A percentile compares a stretch with the other conserved stretches of the same genome.
phyloP scores from a whole-genome alignment of 768 basidiomycete genomes.

The Rhizopogon salebrosus region DNA sequence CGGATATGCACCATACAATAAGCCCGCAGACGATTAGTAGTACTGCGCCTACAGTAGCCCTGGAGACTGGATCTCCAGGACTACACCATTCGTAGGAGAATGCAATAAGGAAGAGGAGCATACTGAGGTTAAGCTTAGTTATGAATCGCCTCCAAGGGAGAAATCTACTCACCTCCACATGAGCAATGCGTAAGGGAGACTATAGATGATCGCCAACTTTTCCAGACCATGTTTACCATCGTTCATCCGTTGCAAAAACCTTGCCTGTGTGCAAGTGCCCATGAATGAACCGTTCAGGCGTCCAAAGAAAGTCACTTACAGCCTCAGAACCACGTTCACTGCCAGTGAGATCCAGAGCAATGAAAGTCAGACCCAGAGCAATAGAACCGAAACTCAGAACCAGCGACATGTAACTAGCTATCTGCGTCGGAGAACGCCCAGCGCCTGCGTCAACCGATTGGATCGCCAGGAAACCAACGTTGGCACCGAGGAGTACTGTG shows the following conservation, averaged over 20 bases:
- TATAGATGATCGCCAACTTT: slow-evolving; percentile 42
- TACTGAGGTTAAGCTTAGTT: not conserved
- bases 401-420: slow-evolving; percentile 37
- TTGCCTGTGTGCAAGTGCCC: not conserved
- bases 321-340: slow-evolving; percentile 12
- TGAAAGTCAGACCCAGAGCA: slow-evolving; percentile 32
- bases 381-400: slow-evolving; percentile 32
- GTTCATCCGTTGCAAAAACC: slow-evolving; percentile 12
- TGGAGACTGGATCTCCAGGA: slow-evolving; percentile 12
- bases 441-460: slow-evolving; percentile 29
- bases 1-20: slow-evolving; percentile 38
- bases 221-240: slow-evolving; percentile 32
- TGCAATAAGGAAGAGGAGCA: slow-evolving; percentile 11
- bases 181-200: slow-evolving; percentile 45
- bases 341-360: slow-evolving; percentile 32
- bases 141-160: not conserved
- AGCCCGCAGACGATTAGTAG: slow-evolving; percentile 28
- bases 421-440: slow-evolving; percentile 27
- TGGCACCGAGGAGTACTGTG: slow-evolving; percentile 47
- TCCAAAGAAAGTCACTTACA: slow-evolving; percentile 2
- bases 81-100: slow-evolving; percentile 13
- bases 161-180: slow-evolving; percentile 46
- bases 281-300: not conserved
- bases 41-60: slow-evolving; percentile 22
- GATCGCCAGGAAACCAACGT: slow-evolving; percentile 52